Percentiles rank a stretch among this genome's conserved stretches.
These are phyloP conservation scores for Beta vulgaris DNA, from an alignment of 148 eudicot genomes.

Conservation along the genomic window DNA sequence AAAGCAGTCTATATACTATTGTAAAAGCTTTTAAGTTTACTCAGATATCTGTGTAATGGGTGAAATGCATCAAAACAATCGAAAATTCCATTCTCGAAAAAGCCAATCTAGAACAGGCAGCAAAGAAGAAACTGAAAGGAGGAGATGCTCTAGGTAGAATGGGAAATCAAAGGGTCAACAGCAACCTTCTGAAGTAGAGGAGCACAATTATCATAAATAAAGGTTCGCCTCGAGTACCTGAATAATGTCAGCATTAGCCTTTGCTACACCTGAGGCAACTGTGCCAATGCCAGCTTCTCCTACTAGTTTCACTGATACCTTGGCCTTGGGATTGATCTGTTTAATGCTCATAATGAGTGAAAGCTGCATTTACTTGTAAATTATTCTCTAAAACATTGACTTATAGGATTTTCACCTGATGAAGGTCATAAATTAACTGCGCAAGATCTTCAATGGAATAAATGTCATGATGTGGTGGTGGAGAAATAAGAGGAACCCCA, in stretches of 20 bases:
- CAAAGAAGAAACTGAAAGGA: not conserved
- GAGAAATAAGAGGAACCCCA: conserved; percentile 98
- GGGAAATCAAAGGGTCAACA: not conserved
- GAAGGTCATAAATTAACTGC: conserved; percentile 93
- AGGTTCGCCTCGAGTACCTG: conserved; percentile 49
- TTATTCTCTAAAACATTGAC: not conserved
- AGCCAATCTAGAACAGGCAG: not conserved
- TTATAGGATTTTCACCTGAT: conserved; percentile 57
- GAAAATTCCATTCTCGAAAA: not conserved
- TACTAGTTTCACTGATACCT: conserved; percentile 98
- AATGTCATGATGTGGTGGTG: conserved; percentile 99
- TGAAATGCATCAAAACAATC: not conserved
- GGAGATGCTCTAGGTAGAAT: not conserved
- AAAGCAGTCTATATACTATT: too few species aligned
- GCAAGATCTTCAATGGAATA: conserved; percentile 99
- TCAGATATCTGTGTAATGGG: not conserved
- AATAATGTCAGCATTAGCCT: conserved; percentile 96
- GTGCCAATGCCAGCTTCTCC: conserved; percentile 99
- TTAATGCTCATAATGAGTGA: conserved; percentile 26
- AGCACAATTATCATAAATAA: not conserved
- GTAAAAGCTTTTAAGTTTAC: not conserved
- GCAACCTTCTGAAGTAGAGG: not conserved
- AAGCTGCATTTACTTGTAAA: not conserved
- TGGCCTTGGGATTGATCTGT: conserved; percentile 96
- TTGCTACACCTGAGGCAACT: conserved; percentile 99